These are phyloP conservation scores for Xylariaceae sp. DNA, from an alignment of 2,329 filamentous ascomycete genomes.

Conservation along the genomic window DNA sequence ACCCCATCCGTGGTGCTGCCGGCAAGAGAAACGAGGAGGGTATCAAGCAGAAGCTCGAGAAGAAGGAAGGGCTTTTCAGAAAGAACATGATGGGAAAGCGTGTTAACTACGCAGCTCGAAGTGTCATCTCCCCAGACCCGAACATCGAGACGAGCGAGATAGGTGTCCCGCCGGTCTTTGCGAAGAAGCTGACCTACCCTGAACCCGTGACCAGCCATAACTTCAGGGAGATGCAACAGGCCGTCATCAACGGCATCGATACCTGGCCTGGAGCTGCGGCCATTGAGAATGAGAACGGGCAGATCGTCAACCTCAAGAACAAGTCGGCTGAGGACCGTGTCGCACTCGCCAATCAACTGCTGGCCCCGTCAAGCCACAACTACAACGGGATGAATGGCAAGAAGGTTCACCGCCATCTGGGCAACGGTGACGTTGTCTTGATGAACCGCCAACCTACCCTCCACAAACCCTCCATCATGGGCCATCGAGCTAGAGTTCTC, in stretches of 20 bases:
- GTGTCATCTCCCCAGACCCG: slow-evolving; percentile 95
- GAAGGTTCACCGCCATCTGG: slow-evolving; percentile 92
- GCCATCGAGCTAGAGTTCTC: slow-evolving; percentile 83
- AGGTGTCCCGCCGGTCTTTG: slow-evolving; percentile 95
- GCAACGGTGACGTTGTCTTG: slow-evolving; percentile 91
- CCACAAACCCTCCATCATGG: slow-evolving; percentile 99
- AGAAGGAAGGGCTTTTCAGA: slow-evolving; percentile 95
- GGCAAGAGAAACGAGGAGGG: slow-evolving; percentile 79
- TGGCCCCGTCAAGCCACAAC: slow-evolving; percentile 72
- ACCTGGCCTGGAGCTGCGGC: slow-evolving; percentile 92
- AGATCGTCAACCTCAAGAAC: slow-evolving; percentile 77
- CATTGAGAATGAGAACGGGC: slow-evolving; percentile 92
- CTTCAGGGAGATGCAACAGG: slow-evolving; percentile 90
- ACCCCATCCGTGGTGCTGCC: slow-evolving; percentile 70
- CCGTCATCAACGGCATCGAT: slow-evolving; percentile 88
- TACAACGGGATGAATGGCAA: slow-evolving; percentile 77
- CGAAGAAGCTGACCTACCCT: slow-evolving; percentile 89
- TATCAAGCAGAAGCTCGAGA: slow-evolving; percentile 96
- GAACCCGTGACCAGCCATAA: slow-evolving; percentile 97
- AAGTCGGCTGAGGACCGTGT: slow-evolving; percentile 85
- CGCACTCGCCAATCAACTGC: slow-evolving; percentile 84
- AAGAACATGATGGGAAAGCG: slow-evolving; percentile 99
- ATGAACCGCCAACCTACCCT: slow-evolving; percentile 99
- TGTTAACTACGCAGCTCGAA: slow-evolving; percentile 95
- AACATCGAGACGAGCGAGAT: slow-evolving; percentile 99